A percentile compares a stretch with the other conserved stretches of the same genome.
These are phyloP conservation scores for Corrigiola litoralis DNA, from an alignment of 179 eudicot species.

Conservation along the genomic window DNA sequence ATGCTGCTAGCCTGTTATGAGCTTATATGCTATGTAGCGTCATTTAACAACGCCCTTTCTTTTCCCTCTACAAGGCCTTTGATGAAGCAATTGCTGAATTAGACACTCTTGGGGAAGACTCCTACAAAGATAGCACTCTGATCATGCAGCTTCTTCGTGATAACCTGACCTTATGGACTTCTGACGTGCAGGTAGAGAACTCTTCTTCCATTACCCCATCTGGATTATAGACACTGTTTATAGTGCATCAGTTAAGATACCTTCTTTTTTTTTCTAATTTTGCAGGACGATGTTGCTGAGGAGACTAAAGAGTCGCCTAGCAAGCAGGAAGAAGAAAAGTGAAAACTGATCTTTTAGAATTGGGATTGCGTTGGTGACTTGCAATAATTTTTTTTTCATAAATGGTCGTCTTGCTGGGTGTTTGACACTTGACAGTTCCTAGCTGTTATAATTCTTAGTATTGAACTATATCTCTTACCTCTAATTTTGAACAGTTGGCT, in stretches of 20 bases:
- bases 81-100: slow-evolving; percentile 66
- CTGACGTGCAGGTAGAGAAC: slow-evolving; percentile 54
- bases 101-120: slow-evolving; percentile 66
- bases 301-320: slow-evolving; percentile 56
- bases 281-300: slow-evolving; percentile 51
- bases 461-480: neutral
- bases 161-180: slow-evolving; percentile 66
- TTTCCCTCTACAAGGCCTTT: slow-evolving; percentile 35
- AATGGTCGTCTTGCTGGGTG: slow-evolving; percentile 24
- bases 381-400: slow-evolving; percentile 15
- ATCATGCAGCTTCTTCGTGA: slow-evolving; percentile 71
- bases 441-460: slow-evolving; percentile 23
- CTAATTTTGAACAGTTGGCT: neutral
- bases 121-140: slow-evolving; percentile 67
- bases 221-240: too few species aligned
- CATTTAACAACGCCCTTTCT: neutral
- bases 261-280: neutral
- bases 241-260: too few species aligned
- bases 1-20: neutral
- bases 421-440: slow-evolving; percentile 28
- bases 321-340: slow-evolving; percentile 47
- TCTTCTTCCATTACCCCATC: neutral
- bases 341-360: slow-evolving; percentile 23
- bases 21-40: neutral
- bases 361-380: slow-evolving; percentile 20